phyloP scores from a whole-genome alignment of 305 asterid species.

The Fraxinus greggii region DNA sequence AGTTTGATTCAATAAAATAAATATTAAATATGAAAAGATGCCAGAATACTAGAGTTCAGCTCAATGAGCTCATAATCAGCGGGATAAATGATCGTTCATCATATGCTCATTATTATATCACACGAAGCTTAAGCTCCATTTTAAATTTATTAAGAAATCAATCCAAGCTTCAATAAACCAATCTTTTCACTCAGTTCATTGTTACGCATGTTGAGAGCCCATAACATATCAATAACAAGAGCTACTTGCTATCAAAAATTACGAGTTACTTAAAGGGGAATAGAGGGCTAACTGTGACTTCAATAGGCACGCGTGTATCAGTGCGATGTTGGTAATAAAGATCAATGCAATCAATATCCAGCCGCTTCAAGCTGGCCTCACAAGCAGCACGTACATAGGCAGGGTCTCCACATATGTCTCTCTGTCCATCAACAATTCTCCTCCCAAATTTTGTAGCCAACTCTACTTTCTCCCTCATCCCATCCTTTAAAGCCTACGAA shows the following conservation, averaged over 20 bases:
- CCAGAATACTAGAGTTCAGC: neutral
- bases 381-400: slow-evolving; percentile 28
- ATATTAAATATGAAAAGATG: neutral
- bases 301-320: neutral
- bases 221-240: neutral
- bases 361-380: slow-evolving; percentile 19
- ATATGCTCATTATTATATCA: neutral
- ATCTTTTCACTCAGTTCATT: neutral
- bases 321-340: neutral
- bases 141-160: neutral
- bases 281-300: neutral
- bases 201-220: neutral
- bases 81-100: neutral
- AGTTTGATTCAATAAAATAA: neutral
- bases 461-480: slow-evolving; percentile 32
- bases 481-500: slow-evolving; percentile 31
- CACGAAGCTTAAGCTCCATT: neutral
- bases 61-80: neutral
- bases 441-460: slow-evolving; percentile 36
- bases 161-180: neutral
- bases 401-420: slow-evolving; percentile 34
- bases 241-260: neutral
- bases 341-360: neutral
- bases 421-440: slow-evolving; percentile 18
- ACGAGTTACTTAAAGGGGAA: neutral